Conservation (phyloP, 2,329 filamentous ascomycete genomes). For the Onygena corvina region DNA sequence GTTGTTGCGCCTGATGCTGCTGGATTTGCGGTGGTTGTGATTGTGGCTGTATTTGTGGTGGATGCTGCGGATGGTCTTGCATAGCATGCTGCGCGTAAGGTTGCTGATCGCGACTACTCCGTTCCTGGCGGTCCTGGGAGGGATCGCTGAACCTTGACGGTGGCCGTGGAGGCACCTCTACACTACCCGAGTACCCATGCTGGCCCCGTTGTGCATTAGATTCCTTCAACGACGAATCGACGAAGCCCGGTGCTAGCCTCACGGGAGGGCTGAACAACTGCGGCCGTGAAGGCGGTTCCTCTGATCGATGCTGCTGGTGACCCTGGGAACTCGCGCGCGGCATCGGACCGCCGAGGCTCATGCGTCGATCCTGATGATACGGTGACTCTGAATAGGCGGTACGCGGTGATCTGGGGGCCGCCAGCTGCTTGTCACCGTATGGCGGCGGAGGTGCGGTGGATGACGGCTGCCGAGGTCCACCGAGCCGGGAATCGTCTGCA, state of each 20-base stretch:
- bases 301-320: conserved; percentile 18
- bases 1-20: conserved; percentile 1
- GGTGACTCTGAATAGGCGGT: conserved; percentile 26
- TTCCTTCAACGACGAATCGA: conserved; percentile 19
- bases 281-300: conserved; percentile 24
- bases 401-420: conserved; percentile 26
- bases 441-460: conserved; percentile 15
- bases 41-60: conserved; percentile 10
- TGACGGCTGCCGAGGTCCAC: conserved; percentile 21
- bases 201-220: conserved; percentile 18
- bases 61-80: conserved; percentile 25
- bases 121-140: conserved; percentile 30
- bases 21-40: conserved; percentile 1
- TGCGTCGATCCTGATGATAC: conserved; percentile 29
- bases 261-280: conserved; percentile 28
- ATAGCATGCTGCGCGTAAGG: background rate
- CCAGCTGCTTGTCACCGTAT: conserved; percentile 26
- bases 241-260: conserved; percentile 20
- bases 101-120: conserved; percentile 25
- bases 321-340: conserved; percentile 33
- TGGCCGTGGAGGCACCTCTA: conserved; percentile 21
- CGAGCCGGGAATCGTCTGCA: conserved; percentile 26
- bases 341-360: conserved; percentile 34
- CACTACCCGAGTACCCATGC: conserved; percentile 21
- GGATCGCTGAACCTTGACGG: conserved; percentile 24